Percentiles rank a stretch among this genome's conserved stretches.
Evolutionary conservation across 2,329 filamentous ascomycete genomes (phyloP).

Genomic region (Aureobasidium sp.): DNA sequence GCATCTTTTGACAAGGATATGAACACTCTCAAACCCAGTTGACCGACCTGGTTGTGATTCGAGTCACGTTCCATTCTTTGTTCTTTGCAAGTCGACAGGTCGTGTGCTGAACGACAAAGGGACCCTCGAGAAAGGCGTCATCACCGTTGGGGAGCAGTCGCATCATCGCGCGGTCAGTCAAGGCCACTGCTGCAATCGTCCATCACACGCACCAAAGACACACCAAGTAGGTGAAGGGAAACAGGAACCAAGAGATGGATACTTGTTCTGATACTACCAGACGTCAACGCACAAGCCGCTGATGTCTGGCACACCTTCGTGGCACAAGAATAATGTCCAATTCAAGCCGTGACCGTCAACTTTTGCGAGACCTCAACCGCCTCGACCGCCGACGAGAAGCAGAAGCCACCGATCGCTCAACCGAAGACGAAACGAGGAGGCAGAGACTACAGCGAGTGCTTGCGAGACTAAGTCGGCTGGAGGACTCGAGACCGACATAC

Average conservation of each 20-base stretch:
- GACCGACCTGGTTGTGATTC: not conserved
- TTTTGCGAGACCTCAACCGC: conserved; percentile 10
- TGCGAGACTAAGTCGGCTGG: conserved; percentile 37
- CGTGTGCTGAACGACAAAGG: not conserved
- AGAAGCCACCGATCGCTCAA: conserved; percentile 12
- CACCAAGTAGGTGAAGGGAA: conserved; percentile 8
- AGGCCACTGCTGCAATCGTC: not conserved
- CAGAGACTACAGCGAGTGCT: conserved; percentile 41
- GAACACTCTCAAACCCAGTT: not conserved
- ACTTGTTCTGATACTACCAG: conserved; percentile 3
- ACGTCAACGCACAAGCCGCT: conserved; percentile 6
- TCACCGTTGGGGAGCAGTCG: not conserved
- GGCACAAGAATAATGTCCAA: not conserved
- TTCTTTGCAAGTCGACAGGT: not conserved
- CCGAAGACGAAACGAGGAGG: conserved; percentile 34
- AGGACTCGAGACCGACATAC: conserved; percentile 40
- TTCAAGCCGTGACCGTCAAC: conserved; percentile 1
- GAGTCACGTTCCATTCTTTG: not conserved
- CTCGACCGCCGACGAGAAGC: conserved; percentile 11
- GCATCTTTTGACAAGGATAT: not conserved
- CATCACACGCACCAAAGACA: not conserved
- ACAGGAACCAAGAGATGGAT: not conserved
- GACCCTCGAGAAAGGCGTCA: not conserved
- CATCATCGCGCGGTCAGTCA: not conserved
- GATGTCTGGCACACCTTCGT: not conserved